Evolutionary conservation across 2,329 filamentous ascomycete species (phyloP), one percentile per base, ranked within the genome.

Genomic region (Pyricularia pennisetigena): DNA sequence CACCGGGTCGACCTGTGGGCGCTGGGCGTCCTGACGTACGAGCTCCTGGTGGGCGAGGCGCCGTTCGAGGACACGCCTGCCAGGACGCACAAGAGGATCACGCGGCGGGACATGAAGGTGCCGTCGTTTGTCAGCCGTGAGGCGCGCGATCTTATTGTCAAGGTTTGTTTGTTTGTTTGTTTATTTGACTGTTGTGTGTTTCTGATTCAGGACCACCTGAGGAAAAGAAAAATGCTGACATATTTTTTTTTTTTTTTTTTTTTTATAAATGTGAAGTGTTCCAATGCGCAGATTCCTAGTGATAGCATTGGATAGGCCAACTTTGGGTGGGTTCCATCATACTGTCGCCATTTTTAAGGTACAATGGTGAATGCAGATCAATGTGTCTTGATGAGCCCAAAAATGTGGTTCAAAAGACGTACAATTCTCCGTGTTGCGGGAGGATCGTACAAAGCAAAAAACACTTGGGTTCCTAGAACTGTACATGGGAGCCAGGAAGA

Each of bases 41-140:
- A 69, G 68, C 67, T 69, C 23, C 28, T 69, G 3, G 59, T 64
- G 23, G 68, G 68, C 20, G 67, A 68, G 63, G 68, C 68, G 23
- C 68, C 68, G 23, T 69, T 69, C 8, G 67, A 69, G 64, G 68
- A 69, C 24, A 66, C 68, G 24, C 29, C 41, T 63, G 68, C 32
- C 3, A 68, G 68, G 67, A 68, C 68, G 54, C 64, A 61, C 1
- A 49, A 67, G 24, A 68, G n/a, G 54, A 69, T 69, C 26, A 54
- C 59, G 26, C 66, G 28, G 20, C 66, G 61, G 0, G 68, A 69
- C 7, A 63, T 69, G 67, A 49, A 16, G 10, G 41, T 68, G 5
- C 68, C 67, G 32, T 41, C 32, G 12, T 41, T 16, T 16, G 32
- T 41, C 0, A 82, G 32, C 16, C 32, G 32, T 2, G 32, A 41